phyloP scores from a whole-genome alignment of 768 basidiomycete genomes.

The Russula ochroleuca region DNA sequence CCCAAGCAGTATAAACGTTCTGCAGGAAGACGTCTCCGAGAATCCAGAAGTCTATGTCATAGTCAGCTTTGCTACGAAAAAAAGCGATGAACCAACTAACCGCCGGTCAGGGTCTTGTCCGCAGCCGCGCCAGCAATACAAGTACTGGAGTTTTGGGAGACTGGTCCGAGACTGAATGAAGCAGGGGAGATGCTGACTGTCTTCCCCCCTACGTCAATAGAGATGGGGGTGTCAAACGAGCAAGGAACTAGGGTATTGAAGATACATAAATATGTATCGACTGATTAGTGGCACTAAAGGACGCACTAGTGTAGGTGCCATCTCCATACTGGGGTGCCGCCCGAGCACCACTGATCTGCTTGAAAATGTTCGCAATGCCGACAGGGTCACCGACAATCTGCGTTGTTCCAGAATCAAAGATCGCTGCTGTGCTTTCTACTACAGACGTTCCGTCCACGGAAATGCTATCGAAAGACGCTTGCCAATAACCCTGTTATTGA shows the following conservation, averaged over 20 bases:
- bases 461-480: conserved; percentile 29
- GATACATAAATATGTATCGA: neutral
- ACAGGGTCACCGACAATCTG: conserved; percentile 29
- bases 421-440: conserved; percentile 19
- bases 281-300: neutral
- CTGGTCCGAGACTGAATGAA: conserved; percentile 6
- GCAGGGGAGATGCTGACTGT: neutral
- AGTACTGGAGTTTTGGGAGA: neutral
- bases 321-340: neutral
- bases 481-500: no score
- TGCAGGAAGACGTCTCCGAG: conserved; percentile 17
- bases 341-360: neutral
- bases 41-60: neutral
- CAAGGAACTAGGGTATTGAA: conserved; percentile 3
- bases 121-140: neutral
- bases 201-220: neutral
- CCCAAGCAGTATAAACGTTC: conserved; percentile 15
- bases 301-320: conserved; percentile 2
- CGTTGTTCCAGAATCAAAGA: conserved; percentile 36
- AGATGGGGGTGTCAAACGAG: neutral
- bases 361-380: neutral
- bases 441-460: conserved; percentile 27
- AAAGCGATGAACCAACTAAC: neutral
- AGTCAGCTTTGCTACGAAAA: neutral
- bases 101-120: neutral